Evolutionary conservation across 2,329 filamentous ascomycete genomes (phyloP).

Genomic region (Aspergillus sp.): DNA sequence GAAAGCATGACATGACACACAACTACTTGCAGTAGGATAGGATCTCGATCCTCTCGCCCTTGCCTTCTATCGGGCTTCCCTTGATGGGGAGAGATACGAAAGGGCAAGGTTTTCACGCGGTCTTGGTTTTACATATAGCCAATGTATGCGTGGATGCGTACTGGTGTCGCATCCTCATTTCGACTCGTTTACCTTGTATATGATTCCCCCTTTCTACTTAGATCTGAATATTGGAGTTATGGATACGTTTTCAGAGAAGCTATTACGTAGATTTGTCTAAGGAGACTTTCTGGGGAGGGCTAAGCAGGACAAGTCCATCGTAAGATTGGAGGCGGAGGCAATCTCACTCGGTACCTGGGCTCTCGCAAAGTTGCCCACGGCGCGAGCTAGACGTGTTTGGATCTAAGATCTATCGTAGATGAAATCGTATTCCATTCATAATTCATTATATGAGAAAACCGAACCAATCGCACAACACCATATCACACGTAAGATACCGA

Average conservation of each 20-base stretch:
- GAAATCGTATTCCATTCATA: conserved; percentile 9
- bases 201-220: not conserved
- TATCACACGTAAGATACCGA: not conserved
- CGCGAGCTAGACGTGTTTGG: not conserved
- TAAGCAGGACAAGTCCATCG: not conserved
- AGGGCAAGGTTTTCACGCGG: not conserved
- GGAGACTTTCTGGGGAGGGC: not conserved
- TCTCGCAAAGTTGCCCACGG: not conserved
- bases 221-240: not conserved
- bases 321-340: not conserved
- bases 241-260: not conserved
- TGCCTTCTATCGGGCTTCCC: not conserved
- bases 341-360: not conserved
- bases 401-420: not conserved
- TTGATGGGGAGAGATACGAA: not conserved
- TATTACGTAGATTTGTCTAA: not conserved
- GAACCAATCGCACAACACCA: not conserved
- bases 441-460: conserved; percentile 6
- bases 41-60: not conserved
- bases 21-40: not conserved
- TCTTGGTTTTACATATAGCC: conserved; percentile 6
- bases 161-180: not conserved
- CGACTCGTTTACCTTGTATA: not conserved
- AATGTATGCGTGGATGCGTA: conserved; percentile 5
- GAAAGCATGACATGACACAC: conserved; percentile 1